A percentile compares a stretch with the other conserved stretches of the same genome.
phyloP scores from a whole-genome alignment of 2,329 filamentous ascomycete genomes.

The Xylogone sp. region DNA sequence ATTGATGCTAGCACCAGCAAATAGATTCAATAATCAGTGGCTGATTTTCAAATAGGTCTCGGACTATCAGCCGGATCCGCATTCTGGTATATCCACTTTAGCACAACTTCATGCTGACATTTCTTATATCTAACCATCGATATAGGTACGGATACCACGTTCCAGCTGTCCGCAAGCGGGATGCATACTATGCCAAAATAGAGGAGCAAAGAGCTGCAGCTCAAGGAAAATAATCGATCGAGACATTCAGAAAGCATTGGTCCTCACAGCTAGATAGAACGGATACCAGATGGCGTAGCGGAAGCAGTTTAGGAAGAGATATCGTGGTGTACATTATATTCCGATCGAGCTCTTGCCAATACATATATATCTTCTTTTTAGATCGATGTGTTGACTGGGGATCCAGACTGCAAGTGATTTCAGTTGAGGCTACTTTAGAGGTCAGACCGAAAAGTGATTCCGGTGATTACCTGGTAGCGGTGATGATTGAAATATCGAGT shows the following conservation, averaged over 20 bases:
- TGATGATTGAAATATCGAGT: too few relatives aligned
- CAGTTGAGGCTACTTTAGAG: too few relatives aligned
- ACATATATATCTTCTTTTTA: background rate
- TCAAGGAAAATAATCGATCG: background rate
- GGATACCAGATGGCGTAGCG: background rate
- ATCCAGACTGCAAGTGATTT: background rate
- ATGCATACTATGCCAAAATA: conserved; percentile 37
- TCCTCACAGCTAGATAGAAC: background rate
- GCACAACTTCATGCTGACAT: background rate
- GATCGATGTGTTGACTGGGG: background rate
- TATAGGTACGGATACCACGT: conserved; percentile 38
- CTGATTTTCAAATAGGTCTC: conserved; percentile 39
- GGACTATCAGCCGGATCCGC: conserved; percentile 48
- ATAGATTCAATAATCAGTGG: background rate
- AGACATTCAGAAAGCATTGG: background rate
- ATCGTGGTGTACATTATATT: conserved; percentile 26
- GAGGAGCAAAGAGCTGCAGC: conserved; percentile 32
- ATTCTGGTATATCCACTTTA: conserved; percentile 43
- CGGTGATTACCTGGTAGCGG: too few relatives aligned
- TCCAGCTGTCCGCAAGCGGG: conserved; percentile 34
- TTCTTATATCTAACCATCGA: conserved; percentile 7
- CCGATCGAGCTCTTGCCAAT: conserved; percentile 22
- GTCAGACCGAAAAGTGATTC: too few relatives aligned
- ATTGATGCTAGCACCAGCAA: background rate
- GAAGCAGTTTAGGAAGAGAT: conserved; percentile 9